These are phyloP conservation scores for Euphorbia schlechtendalii DNA, from an alignment of 441 rosid species.

Conservation along the genomic window DNA sequence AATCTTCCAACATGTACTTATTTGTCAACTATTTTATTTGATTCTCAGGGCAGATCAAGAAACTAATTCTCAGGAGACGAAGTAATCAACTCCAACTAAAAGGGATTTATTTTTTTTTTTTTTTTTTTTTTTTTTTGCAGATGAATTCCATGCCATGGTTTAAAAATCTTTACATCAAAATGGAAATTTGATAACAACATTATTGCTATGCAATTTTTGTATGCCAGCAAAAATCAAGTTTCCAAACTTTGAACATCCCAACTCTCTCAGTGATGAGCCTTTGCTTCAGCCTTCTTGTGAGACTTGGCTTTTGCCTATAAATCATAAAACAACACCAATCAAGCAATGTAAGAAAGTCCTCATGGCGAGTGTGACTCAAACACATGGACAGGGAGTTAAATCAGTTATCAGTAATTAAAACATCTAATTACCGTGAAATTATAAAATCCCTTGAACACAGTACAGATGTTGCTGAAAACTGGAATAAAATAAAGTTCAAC, in stretches of 20 bases:
- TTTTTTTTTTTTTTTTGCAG: too few relatives aligned
- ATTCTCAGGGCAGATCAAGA: too few relatives aligned
- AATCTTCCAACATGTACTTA: too few relatives aligned
- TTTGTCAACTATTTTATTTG: too few relatives aligned
- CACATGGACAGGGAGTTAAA: background rate
- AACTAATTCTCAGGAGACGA: too few relatives aligned
- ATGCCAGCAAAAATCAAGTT: constrained; percentile 19
- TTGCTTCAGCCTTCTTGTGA: constrained; percentile 61
- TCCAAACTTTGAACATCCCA: constrained; percentile 11
- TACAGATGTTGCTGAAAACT: too few relatives aligned
- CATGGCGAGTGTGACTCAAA: background rate
- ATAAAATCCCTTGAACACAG: background rate
- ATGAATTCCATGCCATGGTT: too few relatives aligned
- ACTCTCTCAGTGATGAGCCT: constrained; percentile 45
- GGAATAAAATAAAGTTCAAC: background rate
- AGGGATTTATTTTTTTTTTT: too few relatives aligned
- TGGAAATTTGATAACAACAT: too few relatives aligned
- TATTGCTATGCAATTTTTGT: too few relatives aligned
- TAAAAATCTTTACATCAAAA: too few relatives aligned
- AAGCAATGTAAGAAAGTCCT: background rate
- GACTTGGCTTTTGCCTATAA: constrained; percentile 54
- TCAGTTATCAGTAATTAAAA: background rate
- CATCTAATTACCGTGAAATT: background rate
- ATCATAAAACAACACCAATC: background rate
- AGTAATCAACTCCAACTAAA: too few relatives aligned